phyloP scores from a whole-genome alignment of 768 basidiomycete genomes.

The Gyrodon lividus region DNA sequence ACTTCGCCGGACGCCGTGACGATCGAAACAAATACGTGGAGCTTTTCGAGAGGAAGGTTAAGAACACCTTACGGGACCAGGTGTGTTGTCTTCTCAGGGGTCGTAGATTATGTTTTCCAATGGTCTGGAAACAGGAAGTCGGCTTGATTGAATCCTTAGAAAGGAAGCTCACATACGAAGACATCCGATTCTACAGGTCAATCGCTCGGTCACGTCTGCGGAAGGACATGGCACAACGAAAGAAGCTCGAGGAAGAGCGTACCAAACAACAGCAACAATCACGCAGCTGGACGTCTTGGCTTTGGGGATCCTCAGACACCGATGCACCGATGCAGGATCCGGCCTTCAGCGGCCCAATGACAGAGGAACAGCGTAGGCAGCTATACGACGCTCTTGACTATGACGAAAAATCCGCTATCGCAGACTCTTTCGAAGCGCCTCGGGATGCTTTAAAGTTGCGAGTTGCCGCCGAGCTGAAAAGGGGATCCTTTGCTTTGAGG shows the following conservation, averaged over 20 bases:
- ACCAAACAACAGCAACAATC: slow-evolving; percentile 52
- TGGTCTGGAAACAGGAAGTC: slow-evolving; percentile 42
- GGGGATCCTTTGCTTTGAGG: slow-evolving; percentile 84
- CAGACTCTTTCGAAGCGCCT: slow-evolving; percentile 66
- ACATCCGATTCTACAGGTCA: slow-evolving; percentile 95
- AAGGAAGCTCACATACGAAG: slow-evolving; percentile 84
- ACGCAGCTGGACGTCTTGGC: slow-evolving; percentile 70
- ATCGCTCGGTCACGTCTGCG: slow-evolving; percentile 85
- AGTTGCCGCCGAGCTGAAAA: slow-evolving; percentile 74
- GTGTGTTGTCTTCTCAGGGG: slow-evolving; percentile 41
- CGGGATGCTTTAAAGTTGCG: slow-evolving; percentile 79
- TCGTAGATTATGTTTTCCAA: not conserved
- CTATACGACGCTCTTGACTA: slow-evolving; percentile 90
- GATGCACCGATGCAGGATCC: slow-evolving; percentile 47
- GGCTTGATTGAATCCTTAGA: slow-evolving; percentile 65
- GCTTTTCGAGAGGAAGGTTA: slow-evolving; percentile 75
- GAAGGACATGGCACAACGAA: slow-evolving; percentile 74
- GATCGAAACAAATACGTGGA: slow-evolving; percentile 83
- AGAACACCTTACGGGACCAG: slow-evolving; percentile 48
- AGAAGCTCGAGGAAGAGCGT: slow-evolving; percentile 68
- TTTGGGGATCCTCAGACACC: slow-evolving; percentile 67
- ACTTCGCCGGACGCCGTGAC: slow-evolving; percentile 85
- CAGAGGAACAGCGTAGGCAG: slow-evolving; percentile 86
- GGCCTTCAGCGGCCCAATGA: slow-evolving; percentile 68
- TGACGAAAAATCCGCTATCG: slow-evolving; percentile 79